phyloP scores from a whole-genome alignment of 495 filamentous ascomycete species.

The Xylaria cubensis region DNA sequence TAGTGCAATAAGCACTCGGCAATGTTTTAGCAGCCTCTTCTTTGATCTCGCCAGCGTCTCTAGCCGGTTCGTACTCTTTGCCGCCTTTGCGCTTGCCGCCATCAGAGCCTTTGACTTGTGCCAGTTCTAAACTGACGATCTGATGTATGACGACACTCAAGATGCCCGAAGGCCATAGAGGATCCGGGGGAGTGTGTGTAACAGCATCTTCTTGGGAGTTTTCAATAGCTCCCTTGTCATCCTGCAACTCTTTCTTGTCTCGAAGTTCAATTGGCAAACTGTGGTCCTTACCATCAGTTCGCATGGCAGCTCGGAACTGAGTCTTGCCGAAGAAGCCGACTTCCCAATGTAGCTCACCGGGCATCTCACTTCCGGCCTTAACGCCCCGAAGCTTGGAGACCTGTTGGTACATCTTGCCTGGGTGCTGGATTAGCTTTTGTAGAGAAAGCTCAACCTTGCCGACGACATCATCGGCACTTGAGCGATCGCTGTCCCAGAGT shows the following conservation, averaged over 20 bases:
- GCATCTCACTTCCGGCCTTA: slow-evolving; percentile 85
- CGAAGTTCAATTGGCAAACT: slow-evolving; percentile 74
- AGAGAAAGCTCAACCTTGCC: slow-evolving; percentile 93
- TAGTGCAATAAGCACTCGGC: slow-evolving; percentile 90
- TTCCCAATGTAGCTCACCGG: slow-evolving; percentile 93
- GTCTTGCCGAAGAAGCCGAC: slow-evolving; percentile 94
- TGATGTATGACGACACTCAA: slow-evolving; percentile 87
- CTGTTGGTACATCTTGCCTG: slow-evolving; percentile 89
- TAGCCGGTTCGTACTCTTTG: slow-evolving; percentile 88
- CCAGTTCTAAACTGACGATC: slow-evolving; percentile 90
- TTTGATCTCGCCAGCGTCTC: slow-evolving; percentile 80
- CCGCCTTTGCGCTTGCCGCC: slow-evolving; percentile 70
- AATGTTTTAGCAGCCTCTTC: slow-evolving; percentile 80
- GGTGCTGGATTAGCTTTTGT: slow-evolving; percentile 92
- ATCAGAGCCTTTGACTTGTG: slow-evolving; percentile 75
- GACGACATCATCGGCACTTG: slow-evolving; percentile 89
- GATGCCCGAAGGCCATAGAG: slow-evolving; percentile 89
- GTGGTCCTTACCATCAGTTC: slow-evolving; percentile 84
- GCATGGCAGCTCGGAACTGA: slow-evolving; percentile 77
- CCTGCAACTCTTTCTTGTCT: slow-evolving; percentile 79
- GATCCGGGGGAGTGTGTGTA: slow-evolving; percentile 88
- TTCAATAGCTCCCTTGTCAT: slow-evolving; percentile 83
- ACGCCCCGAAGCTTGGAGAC: slow-evolving; percentile 83
- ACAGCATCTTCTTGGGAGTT: slow-evolving; percentile 81
- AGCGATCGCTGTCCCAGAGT: slow-evolving; percentile 91